Evolutionary conservation across 1,139 yeast genomes (phyloP), one percentile per base, ranked within the genome.

Genomic region (Zhuliangozyma blackwelliae): DNA sequence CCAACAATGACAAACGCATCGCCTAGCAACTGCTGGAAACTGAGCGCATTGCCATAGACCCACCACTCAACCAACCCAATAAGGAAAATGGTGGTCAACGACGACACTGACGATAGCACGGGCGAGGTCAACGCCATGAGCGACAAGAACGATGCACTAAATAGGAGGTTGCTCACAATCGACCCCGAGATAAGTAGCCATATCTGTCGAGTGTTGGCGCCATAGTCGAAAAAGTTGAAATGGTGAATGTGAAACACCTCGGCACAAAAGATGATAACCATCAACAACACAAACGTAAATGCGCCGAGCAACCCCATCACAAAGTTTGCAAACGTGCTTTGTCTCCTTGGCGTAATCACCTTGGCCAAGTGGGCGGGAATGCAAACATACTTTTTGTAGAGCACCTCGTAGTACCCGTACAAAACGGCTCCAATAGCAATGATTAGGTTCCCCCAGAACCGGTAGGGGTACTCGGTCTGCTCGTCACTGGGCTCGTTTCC

Each of bases 111-210:
- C 1, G 95, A 83, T 36, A 88, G 68, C 2, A 88, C 95, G 0
- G 96, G 96, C 11, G 86, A 80, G 0, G 96, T 88, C 41, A 88
- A 70, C 1, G 95, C 82, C 84, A 87, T 85, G 46, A 88, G 65
- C 2, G 89, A 75, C 44, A 88, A 68, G 50, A 88, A 86, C 30
- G 84, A 69, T 3, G 86, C 84, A 32, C 88, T 81, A 54, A 85
- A 88, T 1, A 75, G 49, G 47, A 85, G 65, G 54, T 88, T 88
- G 13, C 84, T 72, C 1, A 77, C 45, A 1, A 84, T 67, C 3
- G 82, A 77, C 7, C 79, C 64, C 1, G 62, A 31, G 25, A 78
- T 67, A 35, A 69, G 69, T 2, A 59, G 41, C 77, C 81, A 72
- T 9, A 71, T 66, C 5, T 19, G 52, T 2, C 47, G 50, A 0